Evolutionary conservation across 2,329 filamentous ascomycete species (phyloP).

Genomic region (Monilinia fructicola): DNA sequence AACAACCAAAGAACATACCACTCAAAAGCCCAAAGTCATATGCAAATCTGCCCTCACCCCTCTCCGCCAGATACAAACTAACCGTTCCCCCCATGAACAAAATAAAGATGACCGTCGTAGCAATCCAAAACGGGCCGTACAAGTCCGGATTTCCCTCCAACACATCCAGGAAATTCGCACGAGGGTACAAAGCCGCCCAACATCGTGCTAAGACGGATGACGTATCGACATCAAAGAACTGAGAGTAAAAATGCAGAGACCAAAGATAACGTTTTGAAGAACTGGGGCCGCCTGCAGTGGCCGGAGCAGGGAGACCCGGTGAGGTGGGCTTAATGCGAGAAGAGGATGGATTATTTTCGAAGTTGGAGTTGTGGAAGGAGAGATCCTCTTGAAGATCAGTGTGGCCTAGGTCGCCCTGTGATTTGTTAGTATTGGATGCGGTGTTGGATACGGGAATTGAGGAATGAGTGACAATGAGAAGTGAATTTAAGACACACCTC

Average conservation of each 20-base stretch:
- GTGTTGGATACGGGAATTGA: constrained; percentile 19
- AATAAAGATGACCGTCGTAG: constrained; percentile 93
- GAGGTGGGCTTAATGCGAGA: constrained; percentile 44
- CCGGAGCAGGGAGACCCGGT: constrained; percentile 56
- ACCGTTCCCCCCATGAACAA: constrained; percentile 95
- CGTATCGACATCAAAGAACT: constrained; percentile 98
- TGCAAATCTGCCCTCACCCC: constrained; percentile 69
- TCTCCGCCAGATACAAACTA: constrained; percentile 77
- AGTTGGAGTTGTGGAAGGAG: constrained; percentile 95
- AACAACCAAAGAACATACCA: constrained; percentile 49
- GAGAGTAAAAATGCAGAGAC: constrained; percentile 89
- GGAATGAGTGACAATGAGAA: background rate
- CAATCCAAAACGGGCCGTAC: constrained; percentile 98
- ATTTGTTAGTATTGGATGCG: constrained; percentile 21
- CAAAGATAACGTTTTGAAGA: constrained; percentile 84
- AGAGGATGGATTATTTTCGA: constrained; percentile 57
- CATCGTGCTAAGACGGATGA: constrained; percentile 84
- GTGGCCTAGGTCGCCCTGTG: constrained; percentile 91
- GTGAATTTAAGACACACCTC: constrained; percentile 59
- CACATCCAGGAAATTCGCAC: constrained; percentile 93
- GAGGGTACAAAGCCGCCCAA: constrained; percentile 83
- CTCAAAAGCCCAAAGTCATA: constrained; percentile 91
- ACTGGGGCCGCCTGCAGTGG: constrained; percentile 49
- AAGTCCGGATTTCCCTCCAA: constrained; percentile 95
- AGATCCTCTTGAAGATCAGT: constrained; percentile 98